phyloP scores from a whole-genome alignment of 768 basidiomycete species.

The Cystobasidium onofrii region DNA sequence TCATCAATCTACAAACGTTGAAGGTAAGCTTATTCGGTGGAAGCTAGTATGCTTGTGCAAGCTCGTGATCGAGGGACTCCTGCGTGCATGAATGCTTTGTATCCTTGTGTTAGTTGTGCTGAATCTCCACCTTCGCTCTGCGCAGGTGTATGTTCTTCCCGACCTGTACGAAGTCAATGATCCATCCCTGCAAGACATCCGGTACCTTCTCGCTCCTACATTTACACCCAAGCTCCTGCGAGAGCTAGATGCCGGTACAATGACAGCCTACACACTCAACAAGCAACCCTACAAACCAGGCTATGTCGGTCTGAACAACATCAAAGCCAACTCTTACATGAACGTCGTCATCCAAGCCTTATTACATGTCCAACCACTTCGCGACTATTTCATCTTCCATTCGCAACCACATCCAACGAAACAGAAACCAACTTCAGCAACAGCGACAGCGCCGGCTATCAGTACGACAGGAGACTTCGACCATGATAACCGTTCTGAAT shows the following conservation, averaged over 20 bases:
- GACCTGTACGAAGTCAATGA: slow-evolving; percentile 95
- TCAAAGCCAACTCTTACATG: slow-evolving; percentile 94
- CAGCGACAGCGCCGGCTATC: background rate
- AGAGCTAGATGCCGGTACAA: slow-evolving; percentile 51
- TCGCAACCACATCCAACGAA: slow-evolving; percentile 38
- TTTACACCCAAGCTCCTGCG: slow-evolving; percentile 58
- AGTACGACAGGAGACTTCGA: slow-evolving; percentile 24
- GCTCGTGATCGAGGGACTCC: background rate
- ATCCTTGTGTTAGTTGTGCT: background rate
- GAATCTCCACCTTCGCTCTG: background rate
- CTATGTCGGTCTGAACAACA: slow-evolving; percentile 93
- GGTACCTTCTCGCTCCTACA: slow-evolving; percentile 77
- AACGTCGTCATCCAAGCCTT: slow-evolving; percentile 93
- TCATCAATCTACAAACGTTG: slow-evolving; percentile 85
- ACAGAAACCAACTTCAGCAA: slow-evolving; percentile 28
- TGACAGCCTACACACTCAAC: slow-evolving; percentile 72
- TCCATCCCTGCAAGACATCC: slow-evolving; percentile 90
- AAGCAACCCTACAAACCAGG: slow-evolving; percentile 79
- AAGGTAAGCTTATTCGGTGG: slow-evolving; percentile 55
- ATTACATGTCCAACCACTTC: slow-evolving; percentile 78
- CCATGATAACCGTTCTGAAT: slow-evolving; percentile 52
- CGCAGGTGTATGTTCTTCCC: slow-evolving; percentile 87
- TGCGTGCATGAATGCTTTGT: background rate
- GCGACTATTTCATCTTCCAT: slow-evolving; percentile 69
- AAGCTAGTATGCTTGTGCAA: background rate